These are phyloP conservation scores for Cicer arietinum DNA, from an alignment of 306 rosid species.

Conservation along the genomic window DNA sequence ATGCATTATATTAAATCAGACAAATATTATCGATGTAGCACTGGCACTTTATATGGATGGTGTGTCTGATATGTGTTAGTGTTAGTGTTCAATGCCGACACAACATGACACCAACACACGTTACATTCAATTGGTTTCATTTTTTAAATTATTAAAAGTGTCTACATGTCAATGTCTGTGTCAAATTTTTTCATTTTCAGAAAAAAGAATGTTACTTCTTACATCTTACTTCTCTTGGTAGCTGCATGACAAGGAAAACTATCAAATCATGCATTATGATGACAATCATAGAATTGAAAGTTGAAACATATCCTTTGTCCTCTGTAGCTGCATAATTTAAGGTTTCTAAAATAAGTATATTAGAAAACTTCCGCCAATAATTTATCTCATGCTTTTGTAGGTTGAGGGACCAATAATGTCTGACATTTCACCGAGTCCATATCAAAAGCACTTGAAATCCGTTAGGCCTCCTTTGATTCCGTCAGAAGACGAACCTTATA, in stretches of 20 bases:
- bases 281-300: conserved; percentile 11
- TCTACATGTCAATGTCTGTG: neutral
- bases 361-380: conserved; percentile 14
- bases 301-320: conserved; percentile 5
- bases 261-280: neutral
- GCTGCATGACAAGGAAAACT: conserved; percentile 24
- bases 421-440: conserved; percentile 51
- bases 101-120: neutral
- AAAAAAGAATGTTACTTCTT: conserved; percentile 25
- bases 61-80: neutral
- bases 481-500: conserved; percentile 68
- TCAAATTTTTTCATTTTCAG: neutral
- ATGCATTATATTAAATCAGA: conserved; percentile 29
- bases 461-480: conserved; percentile 86
- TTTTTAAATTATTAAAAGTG: neutral
- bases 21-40: neutral
- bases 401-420: conserved; percentile 49
- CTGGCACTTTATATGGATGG: neutral
- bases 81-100: neutral
- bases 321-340: conserved; percentile 4
- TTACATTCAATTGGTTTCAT: neutral
- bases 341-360: conserved; percentile 21
- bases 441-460: conserved; percentile 67
- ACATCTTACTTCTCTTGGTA: neutral
- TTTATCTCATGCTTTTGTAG: conserved; percentile 53